These are phyloP conservation scores for Penicillium bovifimosum DNA, from an alignment of 495 filamentous ascomycete species.

Conservation along the genomic window DNA sequence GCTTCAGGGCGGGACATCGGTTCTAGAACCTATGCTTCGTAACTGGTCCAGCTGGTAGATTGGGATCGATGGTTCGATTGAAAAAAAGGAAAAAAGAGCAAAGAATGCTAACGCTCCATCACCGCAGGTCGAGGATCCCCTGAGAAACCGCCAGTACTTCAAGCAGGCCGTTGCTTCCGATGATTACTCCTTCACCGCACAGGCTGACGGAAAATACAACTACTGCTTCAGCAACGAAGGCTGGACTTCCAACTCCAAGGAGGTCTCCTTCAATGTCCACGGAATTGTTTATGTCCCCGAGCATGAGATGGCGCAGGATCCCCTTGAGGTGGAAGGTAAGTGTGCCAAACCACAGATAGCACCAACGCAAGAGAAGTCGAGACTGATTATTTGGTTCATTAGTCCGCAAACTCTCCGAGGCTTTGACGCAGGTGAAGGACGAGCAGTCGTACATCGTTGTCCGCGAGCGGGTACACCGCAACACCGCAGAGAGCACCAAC, in stretches of 20 bases:
- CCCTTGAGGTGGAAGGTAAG: slow-evolving; percentile 81
- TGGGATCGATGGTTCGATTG: not conserved
- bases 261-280: slow-evolving; percentile 98
- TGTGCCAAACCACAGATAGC: not conserved
- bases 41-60: not conserved
- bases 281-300: slow-evolving; percentile 97
- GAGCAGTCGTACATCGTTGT: slow-evolving; percentile 97
- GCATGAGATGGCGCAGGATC: slow-evolving; percentile 75
- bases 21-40: not conserved
- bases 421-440: slow-evolving; percentile 87
- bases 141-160: slow-evolving; percentile 64
- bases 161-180: slow-evolving; percentile 78
- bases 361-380: not conserved
- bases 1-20: not conserved
- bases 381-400: slow-evolving; percentile 16
- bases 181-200: slow-evolving; percentile 86
- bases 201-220: slow-evolving; percentile 76
- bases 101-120: slow-evolving; percentile 11
- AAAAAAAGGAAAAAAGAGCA: not conserved
- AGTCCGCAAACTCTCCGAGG: slow-evolving; percentile 82
- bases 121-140: slow-evolving; percentile 71
- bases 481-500: slow-evolving; percentile 98
- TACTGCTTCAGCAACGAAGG: slow-evolving; percentile 99
- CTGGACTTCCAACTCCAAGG: slow-evolving; percentile 86
- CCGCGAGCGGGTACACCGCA: slow-evolving; percentile 90